Evolutionary conservation across 2,329 filamentous ascomycete species (phyloP), one percentile per base, ranked within the genome.

Genomic region (Zymoseptoria passerinii): DNA sequence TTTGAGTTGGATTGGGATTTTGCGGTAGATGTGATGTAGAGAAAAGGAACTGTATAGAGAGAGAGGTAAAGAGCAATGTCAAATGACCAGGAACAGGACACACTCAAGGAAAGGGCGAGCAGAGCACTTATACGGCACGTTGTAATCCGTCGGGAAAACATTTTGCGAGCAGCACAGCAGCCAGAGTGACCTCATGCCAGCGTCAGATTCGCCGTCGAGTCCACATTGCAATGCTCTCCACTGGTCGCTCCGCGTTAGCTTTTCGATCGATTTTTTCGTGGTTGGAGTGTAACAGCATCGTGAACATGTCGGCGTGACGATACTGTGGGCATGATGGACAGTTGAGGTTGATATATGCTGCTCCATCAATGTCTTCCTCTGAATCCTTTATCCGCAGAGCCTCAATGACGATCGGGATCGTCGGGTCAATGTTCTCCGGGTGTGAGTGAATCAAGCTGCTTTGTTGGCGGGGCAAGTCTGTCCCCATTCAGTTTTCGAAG

Each of bases 151-250:
- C n/a, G 29, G 28, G 23, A 27, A 44, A 28, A 55, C n/a, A 55
- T 23, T 55, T 49, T 55, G n/a, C 40, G 18, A 27, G 35, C 53
- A 49, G 29, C 18, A 23, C 29, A 44, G 50, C 35, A 49, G 54
- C 54, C 16, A 54, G 50, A 23, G 56, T 58, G 56, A 58, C 52
- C 35, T 58, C 56, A 58, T 58, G 51, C 51, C 35, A 58, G 50
- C 51, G 56, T 58, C 56, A 54, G 49, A 44, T 0, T 44, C 35
- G 3, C 35, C 35, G 10, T 44, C 35, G 35, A 44, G 35, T 44
- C 35, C 35, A 16, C 52, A 53, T 53, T 53, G 52, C 28, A 50
- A 5, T 28, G 52, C 52, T 53, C 2, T n/a, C 28, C 13, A 44
- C 35, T 44, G 35, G 35, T 44, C 35, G n/a, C 35, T 44, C 35